phyloP scores from a whole-genome alignment of 1,284 basidiomycete species.

The Vanrija sp. region DNA sequence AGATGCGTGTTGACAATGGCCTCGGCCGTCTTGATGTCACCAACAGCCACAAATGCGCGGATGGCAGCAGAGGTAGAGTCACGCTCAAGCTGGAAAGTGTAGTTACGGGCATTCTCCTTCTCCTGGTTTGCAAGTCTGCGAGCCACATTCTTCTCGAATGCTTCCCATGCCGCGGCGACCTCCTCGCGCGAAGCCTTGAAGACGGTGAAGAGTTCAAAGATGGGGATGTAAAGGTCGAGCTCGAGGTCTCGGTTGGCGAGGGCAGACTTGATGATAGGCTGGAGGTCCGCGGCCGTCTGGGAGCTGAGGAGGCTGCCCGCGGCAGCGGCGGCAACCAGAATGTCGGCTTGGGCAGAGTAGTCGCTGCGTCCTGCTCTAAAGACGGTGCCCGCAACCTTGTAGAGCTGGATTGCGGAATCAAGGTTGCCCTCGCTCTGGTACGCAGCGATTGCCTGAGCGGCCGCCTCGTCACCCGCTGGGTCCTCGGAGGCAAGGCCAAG shows the following conservation, averaged over 20 bases:
- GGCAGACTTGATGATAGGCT: background rate
- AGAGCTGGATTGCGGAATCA: conserved; percentile 59
- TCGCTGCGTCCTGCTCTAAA: too few relatives aligned
- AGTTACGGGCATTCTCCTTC: too few relatives aligned
- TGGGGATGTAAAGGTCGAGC: background rate
- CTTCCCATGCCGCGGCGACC: background rate
- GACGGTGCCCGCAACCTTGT: conserved; percentile 42
- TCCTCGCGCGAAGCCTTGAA: background rate
- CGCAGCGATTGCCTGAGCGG: conserved; percentile 16
- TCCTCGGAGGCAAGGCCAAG: conserved; percentile 1
- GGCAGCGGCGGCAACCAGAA: conserved; percentile 5
- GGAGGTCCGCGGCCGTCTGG: background rate
- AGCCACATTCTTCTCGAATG: background rate
- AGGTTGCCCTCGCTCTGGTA: conserved; percentile 63
- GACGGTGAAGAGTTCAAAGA: conserved; percentile 3
- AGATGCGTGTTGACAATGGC: background rate
- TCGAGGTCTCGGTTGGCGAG: background rate
- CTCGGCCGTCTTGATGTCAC: background rate
- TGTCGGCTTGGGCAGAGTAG: conserved; percentile 17
- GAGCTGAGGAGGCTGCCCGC: conserved; percentile 2
- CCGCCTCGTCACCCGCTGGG: background rate
- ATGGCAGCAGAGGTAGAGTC: conserved; percentile 71
- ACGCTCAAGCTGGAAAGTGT: background rate
- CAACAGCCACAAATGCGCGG: conserved; percentile 37
- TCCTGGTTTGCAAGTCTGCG: background rate